Percentiles rank a stretch among this genome's conserved stretches.
These are phyloP conservation scores for Glutinoglossum americanum DNA, from an alignment of 495 filamentous ascomycete genomes.

Conservation along the genomic window DNA sequence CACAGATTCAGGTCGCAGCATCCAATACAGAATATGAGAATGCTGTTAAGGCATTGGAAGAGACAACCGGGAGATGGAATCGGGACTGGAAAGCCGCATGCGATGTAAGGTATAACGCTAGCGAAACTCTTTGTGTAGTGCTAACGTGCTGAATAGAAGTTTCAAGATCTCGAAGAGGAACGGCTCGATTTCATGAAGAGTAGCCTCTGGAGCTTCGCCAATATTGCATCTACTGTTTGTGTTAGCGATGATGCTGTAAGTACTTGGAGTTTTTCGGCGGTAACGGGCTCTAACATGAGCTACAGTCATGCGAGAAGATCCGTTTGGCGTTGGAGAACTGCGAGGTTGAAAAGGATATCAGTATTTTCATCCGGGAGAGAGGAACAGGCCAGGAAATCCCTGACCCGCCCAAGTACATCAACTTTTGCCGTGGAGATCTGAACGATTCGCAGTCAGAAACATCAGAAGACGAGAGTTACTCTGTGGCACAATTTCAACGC, in stretches of 20 bases:
- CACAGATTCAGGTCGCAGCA: slow-evolving; percentile 76
- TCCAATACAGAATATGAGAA: slow-evolving; percentile 86
- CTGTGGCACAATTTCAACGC: slow-evolving; percentile 84
- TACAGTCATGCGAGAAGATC: slow-evolving; percentile 77
- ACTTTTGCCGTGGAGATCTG: slow-evolving; percentile 84
- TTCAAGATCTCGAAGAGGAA: slow-evolving; percentile 98
- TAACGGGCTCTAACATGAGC: neutral
- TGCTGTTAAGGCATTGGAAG: slow-evolving; percentile 80
- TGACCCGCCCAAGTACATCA: slow-evolving; percentile 92
- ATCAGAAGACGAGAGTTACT: slow-evolving; percentile 70
- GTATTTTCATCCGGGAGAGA: slow-evolving; percentile 65
- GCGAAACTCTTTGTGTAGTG: neutral
- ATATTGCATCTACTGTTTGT: slow-evolving; percentile 94
- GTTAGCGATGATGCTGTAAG: slow-evolving; percentile 85
- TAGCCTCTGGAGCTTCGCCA: slow-evolving; percentile 93
- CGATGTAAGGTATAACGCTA: slow-evolving; percentile 31
- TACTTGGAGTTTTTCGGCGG: neutral
- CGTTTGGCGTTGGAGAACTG: slow-evolving; percentile 85
- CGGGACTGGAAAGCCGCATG: slow-evolving; percentile 93
- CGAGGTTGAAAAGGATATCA: slow-evolving; percentile 92
- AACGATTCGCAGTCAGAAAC: slow-evolving; percentile 62
- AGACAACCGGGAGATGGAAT: slow-evolving; percentile 92
- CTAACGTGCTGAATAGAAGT: slow-evolving; percentile 37
- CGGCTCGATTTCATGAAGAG: slow-evolving; percentile 90
- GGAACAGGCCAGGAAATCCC: slow-evolving; percentile 96